A percentile compares a stretch with the other conserved stretches of the same genome.
These are phyloP conservation scores for Fusarium oxysporum DNA, from an alignment of 2,329 filamentous ascomycete species.

Conservation along the genomic window DNA sequence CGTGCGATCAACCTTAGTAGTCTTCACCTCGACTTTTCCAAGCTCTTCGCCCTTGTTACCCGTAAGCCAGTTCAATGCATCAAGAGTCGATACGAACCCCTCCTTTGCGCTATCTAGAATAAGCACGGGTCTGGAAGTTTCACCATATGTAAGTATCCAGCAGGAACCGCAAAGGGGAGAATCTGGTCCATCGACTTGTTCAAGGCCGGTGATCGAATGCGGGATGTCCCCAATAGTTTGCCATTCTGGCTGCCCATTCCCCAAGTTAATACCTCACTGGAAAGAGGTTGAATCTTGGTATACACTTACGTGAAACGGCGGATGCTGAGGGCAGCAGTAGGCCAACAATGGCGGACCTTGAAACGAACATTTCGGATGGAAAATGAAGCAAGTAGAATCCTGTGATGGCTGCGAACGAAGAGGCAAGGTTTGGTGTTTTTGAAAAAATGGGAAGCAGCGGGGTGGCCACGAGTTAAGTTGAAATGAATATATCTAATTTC, in stretches of 20 bases:
- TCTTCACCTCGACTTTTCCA: neutral
- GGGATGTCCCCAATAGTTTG: neutral
- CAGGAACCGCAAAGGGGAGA: neutral
- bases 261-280: neutral
- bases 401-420: neutral
- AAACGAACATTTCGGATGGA: neutral
- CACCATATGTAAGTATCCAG: neutral
- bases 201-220: neutral
- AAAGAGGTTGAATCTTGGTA: no score
- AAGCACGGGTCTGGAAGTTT: neutral
- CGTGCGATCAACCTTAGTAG: neutral
- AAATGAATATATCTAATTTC: neutral
- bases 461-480: neutral
- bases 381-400: fast-evolving
- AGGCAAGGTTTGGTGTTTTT: neutral
- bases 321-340: neutral
- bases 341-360: neutral
- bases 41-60: neutral
- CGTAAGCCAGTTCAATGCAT: neutral
- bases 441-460: neutral
- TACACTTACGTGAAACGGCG: neutral
- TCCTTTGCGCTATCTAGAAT: neutral
- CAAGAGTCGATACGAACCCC: neutral
- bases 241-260: neutral
- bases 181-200: neutral